phyloP scores from a whole-genome alignment of 345 rosid genomes.

The Psidium guajava region DNA sequence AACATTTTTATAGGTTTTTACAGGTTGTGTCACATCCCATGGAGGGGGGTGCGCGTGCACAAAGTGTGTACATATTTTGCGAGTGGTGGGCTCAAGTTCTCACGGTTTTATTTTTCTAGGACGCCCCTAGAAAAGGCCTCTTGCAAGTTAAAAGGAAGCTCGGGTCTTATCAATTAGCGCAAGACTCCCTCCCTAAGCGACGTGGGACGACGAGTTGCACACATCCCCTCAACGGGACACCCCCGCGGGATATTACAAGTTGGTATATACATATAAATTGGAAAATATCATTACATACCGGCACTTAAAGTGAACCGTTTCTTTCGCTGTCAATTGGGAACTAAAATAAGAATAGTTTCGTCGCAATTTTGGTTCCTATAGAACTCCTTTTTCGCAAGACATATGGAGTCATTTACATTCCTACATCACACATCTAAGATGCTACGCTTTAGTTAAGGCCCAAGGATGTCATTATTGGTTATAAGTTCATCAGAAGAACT shows the following conservation, averaged over 20 bases:
- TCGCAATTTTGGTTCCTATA: neutral
- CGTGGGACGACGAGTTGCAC: too few species aligned
- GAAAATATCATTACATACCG: neutral
- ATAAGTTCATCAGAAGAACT: neutral
- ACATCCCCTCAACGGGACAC: too few species aligned
- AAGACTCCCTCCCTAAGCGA: too few species aligned
- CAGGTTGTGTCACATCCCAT: too few species aligned
- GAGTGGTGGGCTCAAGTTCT: too few species aligned
- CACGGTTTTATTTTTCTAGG: too few species aligned
- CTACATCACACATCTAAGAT: neutral
- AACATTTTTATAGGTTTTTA: neutral
- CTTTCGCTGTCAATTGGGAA: neutral
- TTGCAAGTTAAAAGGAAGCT: too few species aligned
- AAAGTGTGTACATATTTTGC: too few species aligned
- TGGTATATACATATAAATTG: neutral
- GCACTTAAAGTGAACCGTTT: neutral
- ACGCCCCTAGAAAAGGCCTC: too few species aligned
- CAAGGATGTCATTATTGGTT: neutral
- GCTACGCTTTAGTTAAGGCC: neutral
- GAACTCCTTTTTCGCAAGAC: neutral
- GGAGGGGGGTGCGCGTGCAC: too few species aligned
- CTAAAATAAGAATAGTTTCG: neutral
- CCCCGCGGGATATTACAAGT: neutral
- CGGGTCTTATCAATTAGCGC: too few species aligned
- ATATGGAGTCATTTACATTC: neutral